Conservation (phyloP, 805 yeast species). For the Candida qinlingensis region DNA sequence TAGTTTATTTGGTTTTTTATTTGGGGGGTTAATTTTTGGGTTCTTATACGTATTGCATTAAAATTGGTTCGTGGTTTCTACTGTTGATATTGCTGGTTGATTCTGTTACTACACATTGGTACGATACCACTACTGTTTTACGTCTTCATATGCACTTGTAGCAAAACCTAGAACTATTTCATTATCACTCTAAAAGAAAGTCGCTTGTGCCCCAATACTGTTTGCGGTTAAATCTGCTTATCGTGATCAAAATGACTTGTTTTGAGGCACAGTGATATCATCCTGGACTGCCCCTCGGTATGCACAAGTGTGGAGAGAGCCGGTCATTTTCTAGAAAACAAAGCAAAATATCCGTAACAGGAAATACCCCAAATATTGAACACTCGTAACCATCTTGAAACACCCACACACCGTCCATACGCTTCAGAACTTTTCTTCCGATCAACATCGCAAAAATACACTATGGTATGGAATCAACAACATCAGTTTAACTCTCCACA, state of each 20-base stretch:
- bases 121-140: background rate
- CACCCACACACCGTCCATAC: too few relatives aligned
- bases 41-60: background rate
- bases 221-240: background rate
- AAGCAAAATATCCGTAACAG: background rate
- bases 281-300: too few relatives aligned
- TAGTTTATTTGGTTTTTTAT: background rate
- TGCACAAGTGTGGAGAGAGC: too few relatives aligned
- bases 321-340: too few relatives aligned
- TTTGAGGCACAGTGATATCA: too few relatives aligned
- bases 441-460: too few relatives aligned
- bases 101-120: background rate
- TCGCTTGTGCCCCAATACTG: background rate
- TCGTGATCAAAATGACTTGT: background rate
- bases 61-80: background rate
- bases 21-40: background rate
- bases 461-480: too few relatives aligned
- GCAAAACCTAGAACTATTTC: too few relatives aligned
- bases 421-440: too few relatives aligned
- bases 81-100: background rate
- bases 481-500: too few relatives aligned
- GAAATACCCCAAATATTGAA: background rate
- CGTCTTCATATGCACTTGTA: too few relatives aligned
- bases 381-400: background rate
- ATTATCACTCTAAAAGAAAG: too few relatives aligned